Conservation (phyloP, 1,284 basidiomycete genomes). For the Fistulina hepatica region DNA sequence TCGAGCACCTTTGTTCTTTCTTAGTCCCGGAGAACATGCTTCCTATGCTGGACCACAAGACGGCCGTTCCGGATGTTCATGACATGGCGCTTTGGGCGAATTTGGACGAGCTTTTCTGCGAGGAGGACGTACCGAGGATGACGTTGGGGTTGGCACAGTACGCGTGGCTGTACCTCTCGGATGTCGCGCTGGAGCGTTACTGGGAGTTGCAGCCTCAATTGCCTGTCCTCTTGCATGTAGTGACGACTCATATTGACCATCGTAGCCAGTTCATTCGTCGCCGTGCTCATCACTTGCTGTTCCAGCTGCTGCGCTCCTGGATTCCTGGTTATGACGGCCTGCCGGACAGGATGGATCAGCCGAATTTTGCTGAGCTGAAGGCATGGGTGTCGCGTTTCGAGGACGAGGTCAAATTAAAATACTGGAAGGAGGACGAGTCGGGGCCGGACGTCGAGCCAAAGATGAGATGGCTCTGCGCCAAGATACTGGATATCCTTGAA, state of each 20-base stretch:
- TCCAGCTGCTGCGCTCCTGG: slow-evolving; percentile 75
- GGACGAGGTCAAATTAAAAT: slow-evolving; percentile 41
- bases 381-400: slow-evolving; percentile 46
- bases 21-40: slow-evolving; percentile 81
- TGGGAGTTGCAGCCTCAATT: slow-evolving; percentile 68
- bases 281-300: slow-evolving; percentile 64
- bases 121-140: slow-evolving; percentile 54
- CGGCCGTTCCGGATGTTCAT: slow-evolving; percentile 54
- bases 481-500: slow-evolving; percentile 58
- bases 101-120: slow-evolving; percentile 63
- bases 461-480: slow-evolving; percentile 60
- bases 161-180: slow-evolving; percentile 78
- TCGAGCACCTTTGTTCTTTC: slow-evolving; percentile 76
- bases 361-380: slow-evolving; percentile 38
- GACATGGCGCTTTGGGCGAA: slow-evolving; percentile 67
- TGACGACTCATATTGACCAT: slow-evolving; percentile 81
- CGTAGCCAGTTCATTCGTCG: slow-evolving; percentile 58
- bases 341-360: slow-evolving; percentile 39
- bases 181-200: slow-evolving; percentile 69
- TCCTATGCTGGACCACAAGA: slow-evolving; percentile 61
- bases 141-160: slow-evolving; percentile 76
- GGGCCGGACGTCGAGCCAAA: slow-evolving; percentile 44
- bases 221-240: slow-evolving; percentile 68
- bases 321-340: slow-evolving; percentile 61
- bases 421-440: slow-evolving; percentile 69